These are phyloP conservation scores for Nothophytophthora sp. DNA, from an alignment of 352 stramenopile species.

Conservation along the genomic window DNA sequence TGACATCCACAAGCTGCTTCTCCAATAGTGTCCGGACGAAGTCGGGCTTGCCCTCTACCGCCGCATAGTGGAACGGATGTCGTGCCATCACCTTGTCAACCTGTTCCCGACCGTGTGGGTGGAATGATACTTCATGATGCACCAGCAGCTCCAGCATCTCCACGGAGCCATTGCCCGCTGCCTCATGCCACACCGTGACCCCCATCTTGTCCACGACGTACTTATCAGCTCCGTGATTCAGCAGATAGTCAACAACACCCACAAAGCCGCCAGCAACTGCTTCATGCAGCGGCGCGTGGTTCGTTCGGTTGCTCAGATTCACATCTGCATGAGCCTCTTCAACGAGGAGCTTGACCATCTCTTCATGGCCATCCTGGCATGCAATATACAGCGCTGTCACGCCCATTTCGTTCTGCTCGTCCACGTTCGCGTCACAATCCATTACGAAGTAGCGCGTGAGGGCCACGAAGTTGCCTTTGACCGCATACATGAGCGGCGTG, in stretches of 20 bases:
- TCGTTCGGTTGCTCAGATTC: slow-evolving; percentile 65
- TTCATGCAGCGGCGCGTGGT: slow-evolving; percentile 65
- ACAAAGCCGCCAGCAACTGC: slow-evolving; percentile 59
- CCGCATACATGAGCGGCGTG: slow-evolving; percentile 78
- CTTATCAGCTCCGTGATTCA: slow-evolving; percentile 63
- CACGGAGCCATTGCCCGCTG: slow-evolving; percentile 56
- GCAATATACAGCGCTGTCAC: slow-evolving; percentile 76
- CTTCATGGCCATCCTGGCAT: slow-evolving; percentile 48
- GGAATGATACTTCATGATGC: slow-evolving; percentile 45
- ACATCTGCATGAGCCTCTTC: slow-evolving; percentile 45
- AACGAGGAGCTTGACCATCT: slow-evolving; percentile 52
- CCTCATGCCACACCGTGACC: slow-evolving; percentile 82
- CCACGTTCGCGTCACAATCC: slow-evolving; percentile 49
- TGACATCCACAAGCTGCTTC: slow-evolving; percentile 60
- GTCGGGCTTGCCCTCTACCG: slow-evolving; percentile 60
- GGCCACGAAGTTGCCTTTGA: slow-evolving; percentile 62
- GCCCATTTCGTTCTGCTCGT: slow-evolving; percentile 84
- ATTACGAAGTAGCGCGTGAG: slow-evolving; percentile 44
- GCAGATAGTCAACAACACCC: slow-evolving; percentile 44
- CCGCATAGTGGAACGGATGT: slow-evolving; percentile 82
- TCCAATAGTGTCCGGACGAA: slow-evolving; percentile 61
- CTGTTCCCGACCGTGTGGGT: slow-evolving; percentile 36
- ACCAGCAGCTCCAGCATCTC: slow-evolving; percentile 66
- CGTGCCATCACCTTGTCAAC: slow-evolving; percentile 82
- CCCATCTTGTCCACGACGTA: slow-evolving; percentile 76